Evolutionary conservation across 371 early-diverging fungal genomes (phyloP), one percentile per base, ranked within the genome.

Genomic region (Lichtheimia ornata): DNA sequence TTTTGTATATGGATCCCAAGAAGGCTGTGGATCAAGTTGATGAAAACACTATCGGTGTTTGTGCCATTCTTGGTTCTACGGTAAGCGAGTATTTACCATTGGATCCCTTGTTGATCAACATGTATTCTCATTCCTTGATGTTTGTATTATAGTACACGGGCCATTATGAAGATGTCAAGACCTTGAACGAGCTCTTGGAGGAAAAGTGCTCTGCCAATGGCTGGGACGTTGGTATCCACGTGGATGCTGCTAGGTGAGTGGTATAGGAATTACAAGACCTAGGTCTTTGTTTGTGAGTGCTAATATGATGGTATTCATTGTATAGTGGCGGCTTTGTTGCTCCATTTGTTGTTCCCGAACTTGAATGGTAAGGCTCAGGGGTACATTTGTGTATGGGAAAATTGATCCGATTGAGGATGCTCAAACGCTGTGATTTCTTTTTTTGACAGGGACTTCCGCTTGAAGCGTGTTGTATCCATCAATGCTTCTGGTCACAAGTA

Each of bases 21-120:
- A 77, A 85, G 62, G 89, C 88, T 47, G 68, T 77, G 13, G 77
- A 81, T 14, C 68, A 77, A 45, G 75, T 84, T 18, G 90, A 92
- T 67, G 91, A 91, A 56, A 92, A 92, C 71, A 92, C 92, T 9
- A 88, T 92, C 45, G 92, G 91, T 69, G 74, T 89, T 49, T 81
- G 72, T 64, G 78, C 82, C 24, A 89, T 83, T 53, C 73, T 93
- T 27, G 93, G 93, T 9, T 85, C 86, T 50, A 91, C 91, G 15
- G 80, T 77, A 72, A 58, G 69, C 66, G 28, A 7, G 7, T 4
- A 4, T n/a, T n/a, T n/a, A n/a, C n/a, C 52, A 40, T 24, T 57
- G 35, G 35, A 25, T 28, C 14, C 6, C 41, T 56, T 56, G 4
- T 13, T 43, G 5, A 15, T 55, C 20, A 55, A 20, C 13, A 13